These are phyloP conservation scores for Exserohilum turcica DNA, from an alignment of 2,329 filamentous ascomycete genomes.

Conservation along the genomic window DNA sequence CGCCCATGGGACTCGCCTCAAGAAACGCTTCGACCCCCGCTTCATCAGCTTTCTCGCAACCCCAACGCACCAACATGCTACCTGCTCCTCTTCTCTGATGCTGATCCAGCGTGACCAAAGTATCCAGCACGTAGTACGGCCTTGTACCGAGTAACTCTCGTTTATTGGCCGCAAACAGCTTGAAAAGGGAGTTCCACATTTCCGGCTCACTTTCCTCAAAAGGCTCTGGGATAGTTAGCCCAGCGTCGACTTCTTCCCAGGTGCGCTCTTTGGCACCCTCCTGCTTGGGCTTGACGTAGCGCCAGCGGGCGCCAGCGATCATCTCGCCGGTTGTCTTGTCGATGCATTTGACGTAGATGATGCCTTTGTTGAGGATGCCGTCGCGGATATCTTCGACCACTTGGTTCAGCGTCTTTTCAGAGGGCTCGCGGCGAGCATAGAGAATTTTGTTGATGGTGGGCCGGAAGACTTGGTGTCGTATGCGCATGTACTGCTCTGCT, in stretches of 20 bases:
- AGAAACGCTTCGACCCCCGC: constrained; percentile 39
- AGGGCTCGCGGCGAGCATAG: constrained; percentile 38
- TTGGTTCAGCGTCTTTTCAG: constrained; percentile 28
- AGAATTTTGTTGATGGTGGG: constrained; percentile 42
- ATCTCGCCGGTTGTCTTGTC: constrained; percentile 34
- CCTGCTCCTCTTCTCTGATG: constrained; percentile 44
- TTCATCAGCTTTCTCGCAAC: constrained; percentile 39
- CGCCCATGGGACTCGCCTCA: constrained; percentile 42
- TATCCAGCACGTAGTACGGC: constrained; percentile 38
- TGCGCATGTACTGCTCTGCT: constrained; percentile 36
- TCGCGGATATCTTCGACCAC: constrained; percentile 30
- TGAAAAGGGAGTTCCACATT: constrained; percentile 27
- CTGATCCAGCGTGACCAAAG: constrained; percentile 37
- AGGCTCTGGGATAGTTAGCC: constrained; percentile 25
- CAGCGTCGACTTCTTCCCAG: constrained; percentile 37
- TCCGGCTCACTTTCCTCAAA: constrained; percentile 37
- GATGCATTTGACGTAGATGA: constrained; percentile 38
- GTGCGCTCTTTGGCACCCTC: constrained; percentile 24
- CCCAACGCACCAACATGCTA: constrained; percentile 40
- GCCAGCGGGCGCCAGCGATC: constrained; percentile 41
- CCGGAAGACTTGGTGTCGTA: constrained; percentile 41
- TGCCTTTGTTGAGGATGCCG: constrained; percentile 32
- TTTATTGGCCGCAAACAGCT: constrained; percentile 32
- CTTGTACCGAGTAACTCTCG: constrained; percentile 28
- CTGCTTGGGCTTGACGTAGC: constrained; percentile 26